Evolutionary conservation across 1,284 basidiomycete species (phyloP).

Genomic region (Boletellus deceptivus): DNA sequence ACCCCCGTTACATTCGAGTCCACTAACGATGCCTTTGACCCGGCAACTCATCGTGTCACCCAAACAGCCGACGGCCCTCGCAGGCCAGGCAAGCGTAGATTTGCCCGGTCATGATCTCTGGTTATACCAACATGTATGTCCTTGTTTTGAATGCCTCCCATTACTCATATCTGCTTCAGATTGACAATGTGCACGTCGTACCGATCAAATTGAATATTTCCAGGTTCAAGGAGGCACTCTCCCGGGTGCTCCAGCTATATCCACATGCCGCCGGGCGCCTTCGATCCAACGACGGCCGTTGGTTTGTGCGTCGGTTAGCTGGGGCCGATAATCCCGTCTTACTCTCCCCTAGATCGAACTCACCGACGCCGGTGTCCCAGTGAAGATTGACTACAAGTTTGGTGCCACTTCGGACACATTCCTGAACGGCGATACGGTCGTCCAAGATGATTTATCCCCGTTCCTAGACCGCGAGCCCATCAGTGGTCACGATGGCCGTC

Average conservation of each 20-base stretch:
- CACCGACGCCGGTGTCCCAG: constrained; percentile 18
- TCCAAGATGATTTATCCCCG: constrained; percentile 15
- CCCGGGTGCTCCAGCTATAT: too few species aligned
- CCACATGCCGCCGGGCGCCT: constrained; percentile 8
- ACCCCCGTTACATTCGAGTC: too few species aligned
- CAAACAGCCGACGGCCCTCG: constrained; percentile 4
- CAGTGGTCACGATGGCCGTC: constrained; percentile 14
- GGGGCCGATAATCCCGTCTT: background rate
- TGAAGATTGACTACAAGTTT: constrained; percentile 13
- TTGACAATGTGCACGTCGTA: constrained; percentile 33
- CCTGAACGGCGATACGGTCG: constrained; percentile 5
- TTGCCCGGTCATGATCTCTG: constrained; percentile 26
- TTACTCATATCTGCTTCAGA: constrained; percentile 6
- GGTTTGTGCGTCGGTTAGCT: constrained; percentile 26
- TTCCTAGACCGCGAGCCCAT: constrained; percentile 18
- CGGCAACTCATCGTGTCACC: constrained; percentile 9
- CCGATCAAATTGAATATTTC: constrained; percentile 20
- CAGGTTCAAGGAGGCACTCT: constrained; percentile 12
- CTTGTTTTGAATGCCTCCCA: background rate
- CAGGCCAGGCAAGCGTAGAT: constrained; percentile 9
- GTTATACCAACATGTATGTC: constrained; percentile 15
- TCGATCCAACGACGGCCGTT: constrained; percentile 13
- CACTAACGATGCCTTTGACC: constrained; percentile 9
- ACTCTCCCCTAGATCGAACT: constrained; percentile 22
- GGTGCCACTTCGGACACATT: constrained; percentile 8